Conservation (phyloP, 768 basidiomycete species). For the Termitomyces sp. region DNA sequence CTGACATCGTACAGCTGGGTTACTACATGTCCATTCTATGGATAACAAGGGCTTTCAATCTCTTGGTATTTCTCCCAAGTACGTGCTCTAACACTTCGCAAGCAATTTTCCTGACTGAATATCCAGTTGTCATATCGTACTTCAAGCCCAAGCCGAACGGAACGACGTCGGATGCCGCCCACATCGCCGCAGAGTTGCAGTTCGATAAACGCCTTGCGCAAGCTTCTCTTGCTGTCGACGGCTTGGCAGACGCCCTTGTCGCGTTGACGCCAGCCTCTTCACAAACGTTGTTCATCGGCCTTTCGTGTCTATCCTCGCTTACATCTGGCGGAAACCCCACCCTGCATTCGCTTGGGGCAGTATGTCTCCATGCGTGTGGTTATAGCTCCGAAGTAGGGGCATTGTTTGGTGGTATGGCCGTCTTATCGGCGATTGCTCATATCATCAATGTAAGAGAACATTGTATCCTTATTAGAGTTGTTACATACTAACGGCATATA, state of each 20-base stretch:
- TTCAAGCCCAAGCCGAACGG: conserved; percentile 47
- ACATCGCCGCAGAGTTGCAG: conserved; percentile 52
- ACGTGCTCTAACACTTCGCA: conserved; percentile 17
- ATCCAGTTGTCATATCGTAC: conserved; percentile 50
- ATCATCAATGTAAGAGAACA: conserved; percentile 43
- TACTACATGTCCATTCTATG: conserved; percentile 73
- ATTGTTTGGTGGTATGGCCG: conserved; percentile 67
- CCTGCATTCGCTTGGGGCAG: conserved; percentile 62
- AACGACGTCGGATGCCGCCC: conserved; percentile 26
- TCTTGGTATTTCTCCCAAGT: conserved; percentile 68
- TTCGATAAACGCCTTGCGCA: conserved; percentile 68
- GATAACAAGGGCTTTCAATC: conserved; percentile 54
- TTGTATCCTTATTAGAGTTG: background rate
- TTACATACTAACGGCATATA: background rate
- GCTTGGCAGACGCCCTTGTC: conserved; percentile 58
- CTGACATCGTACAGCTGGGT: conserved; percentile 41
- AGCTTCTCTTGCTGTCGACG: conserved; percentile 61
- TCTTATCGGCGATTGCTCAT: conserved; percentile 60
- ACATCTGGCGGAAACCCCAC: conserved; percentile 68
- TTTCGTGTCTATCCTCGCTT: conserved; percentile 58
- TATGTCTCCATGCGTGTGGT: conserved; percentile 55
- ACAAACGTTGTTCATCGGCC: conserved; percentile 45
- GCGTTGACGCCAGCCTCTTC: conserved; percentile 46
- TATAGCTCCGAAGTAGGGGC: conserved; percentile 45
- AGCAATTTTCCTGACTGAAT: background rate